Evolutionary conservation across 116 monocot species (phyloP).

Genomic region (Zostera marina): DNA sequence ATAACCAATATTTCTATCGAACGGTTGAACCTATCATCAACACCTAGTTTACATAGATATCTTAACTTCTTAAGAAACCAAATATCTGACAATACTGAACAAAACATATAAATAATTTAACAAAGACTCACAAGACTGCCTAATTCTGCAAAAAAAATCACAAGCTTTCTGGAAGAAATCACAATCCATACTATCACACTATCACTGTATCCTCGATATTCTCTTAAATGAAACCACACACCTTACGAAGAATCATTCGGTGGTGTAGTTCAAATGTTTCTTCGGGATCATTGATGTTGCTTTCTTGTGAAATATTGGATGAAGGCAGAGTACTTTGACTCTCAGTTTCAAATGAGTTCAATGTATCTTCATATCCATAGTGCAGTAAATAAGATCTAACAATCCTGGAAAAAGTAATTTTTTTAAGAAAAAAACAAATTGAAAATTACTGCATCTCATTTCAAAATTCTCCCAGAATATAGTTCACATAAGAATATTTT

Average conservation of each 20-base stretch:
- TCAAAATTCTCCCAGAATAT: background rate
- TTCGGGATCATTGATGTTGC: conserved; percentile 30
- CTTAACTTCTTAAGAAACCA: background rate
- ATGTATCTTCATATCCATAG: conserved; percentile 93
- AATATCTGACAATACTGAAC: background rate
- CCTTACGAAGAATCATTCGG: conserved; percentile 85
- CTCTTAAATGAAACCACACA: conserved; percentile 1
- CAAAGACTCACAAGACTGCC: background rate
- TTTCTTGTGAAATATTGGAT: conserved; percentile 20
- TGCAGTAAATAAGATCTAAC: conserved; percentile 86
- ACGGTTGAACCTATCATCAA: too few relatives aligned
- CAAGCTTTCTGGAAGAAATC: too few relatives aligned
- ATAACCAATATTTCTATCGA: too few relatives aligned
- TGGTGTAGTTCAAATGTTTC: conserved; percentile 52
- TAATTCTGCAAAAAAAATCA: background rate
- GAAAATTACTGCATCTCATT: background rate
- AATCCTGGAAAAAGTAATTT: conserved; percentile 41
- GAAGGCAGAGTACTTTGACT: conserved; percentile 41
- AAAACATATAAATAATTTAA: background rate
- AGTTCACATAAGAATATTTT: background rate
- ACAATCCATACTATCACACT: too few relatives aligned
- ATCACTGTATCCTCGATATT: too few relatives aligned
- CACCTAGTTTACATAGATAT: too few relatives aligned
- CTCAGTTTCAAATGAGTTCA: conserved; percentile 69
- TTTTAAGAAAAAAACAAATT: too few relatives aligned